phyloP scores from a whole-genome alignment of 225 moss, liverwort and hornwort species.

The Pseudisothecium myosuroides region DNA sequence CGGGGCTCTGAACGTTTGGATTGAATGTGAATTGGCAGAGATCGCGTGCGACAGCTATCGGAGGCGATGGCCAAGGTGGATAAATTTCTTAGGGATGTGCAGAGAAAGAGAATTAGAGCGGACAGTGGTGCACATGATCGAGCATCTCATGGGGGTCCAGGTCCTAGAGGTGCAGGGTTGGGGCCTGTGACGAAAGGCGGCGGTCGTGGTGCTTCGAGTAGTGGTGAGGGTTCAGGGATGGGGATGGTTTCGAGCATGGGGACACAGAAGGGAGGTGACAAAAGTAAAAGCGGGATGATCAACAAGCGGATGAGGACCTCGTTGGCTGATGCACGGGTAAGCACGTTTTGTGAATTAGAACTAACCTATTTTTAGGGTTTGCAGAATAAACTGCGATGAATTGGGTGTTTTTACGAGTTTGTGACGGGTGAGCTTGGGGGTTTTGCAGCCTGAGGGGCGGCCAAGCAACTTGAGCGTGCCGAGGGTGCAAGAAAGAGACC shows the following conservation, averaged over 20 bases:
- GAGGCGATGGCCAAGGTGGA: slow-evolving; percentile 71
- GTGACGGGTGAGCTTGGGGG: background rate
- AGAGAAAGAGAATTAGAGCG: slow-evolving; percentile 60
- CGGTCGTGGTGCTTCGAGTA: slow-evolving; percentile 49
- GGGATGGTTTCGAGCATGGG: slow-evolving; percentile 3
- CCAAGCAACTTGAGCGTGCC: slow-evolving; percentile 71
- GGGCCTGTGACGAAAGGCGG: slow-evolving; percentile 54
- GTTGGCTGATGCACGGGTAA: slow-evolving; percentile 85
- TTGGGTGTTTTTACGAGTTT: background rate
- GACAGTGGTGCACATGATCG: slow-evolving; percentile 55
- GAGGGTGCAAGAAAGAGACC: slow-evolving; percentile 70
- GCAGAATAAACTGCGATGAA: background rate
- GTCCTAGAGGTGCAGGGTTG: slow-evolving; percentile 51
- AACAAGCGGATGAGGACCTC: slow-evolving; percentile 96
- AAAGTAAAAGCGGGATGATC: slow-evolving; percentile 48
- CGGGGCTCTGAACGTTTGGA: background rate
- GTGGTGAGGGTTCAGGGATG: slow-evolving; percentile 25
- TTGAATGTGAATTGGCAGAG: slow-evolving; percentile 28
- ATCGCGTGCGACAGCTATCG: slow-evolving; percentile 6
- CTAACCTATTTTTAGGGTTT: background rate
- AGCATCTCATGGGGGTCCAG: slow-evolving; percentile 51
- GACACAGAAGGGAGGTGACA: slow-evolving; percentile 57
- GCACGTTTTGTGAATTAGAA: background rate
- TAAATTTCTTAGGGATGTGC: slow-evolving; percentile 25
- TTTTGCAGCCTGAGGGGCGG: slow-evolving; percentile 72